Evolutionary conservation across 345 rosid genomes (phyloP).

Genomic region (Boechera stricta): DNA sequence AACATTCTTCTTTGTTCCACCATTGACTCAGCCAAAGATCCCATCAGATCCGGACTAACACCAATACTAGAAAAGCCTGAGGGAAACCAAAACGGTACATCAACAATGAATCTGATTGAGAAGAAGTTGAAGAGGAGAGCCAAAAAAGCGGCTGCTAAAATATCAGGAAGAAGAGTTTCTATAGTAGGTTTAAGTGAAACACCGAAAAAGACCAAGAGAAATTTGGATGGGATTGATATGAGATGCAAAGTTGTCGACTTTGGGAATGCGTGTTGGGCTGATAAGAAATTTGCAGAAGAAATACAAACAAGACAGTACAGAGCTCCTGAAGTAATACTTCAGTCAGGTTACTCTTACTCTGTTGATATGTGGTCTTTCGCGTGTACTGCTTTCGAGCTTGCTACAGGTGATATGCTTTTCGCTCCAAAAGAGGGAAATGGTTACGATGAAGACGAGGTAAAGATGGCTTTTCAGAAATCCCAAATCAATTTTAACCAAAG

Average conservation of each 20-base stretch:
- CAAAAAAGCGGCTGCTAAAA: conserved; percentile 81
- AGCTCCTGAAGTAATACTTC: conserved; percentile 93
- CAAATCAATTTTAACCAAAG: not conserved
- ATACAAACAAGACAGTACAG: conserved; percentile 97
- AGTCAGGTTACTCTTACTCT: conserved; percentile 76
- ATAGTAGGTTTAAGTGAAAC: conserved; percentile 57
- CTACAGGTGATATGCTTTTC: conserved; percentile 93
- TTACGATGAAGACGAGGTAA: conserved; percentile 89
- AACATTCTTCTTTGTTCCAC: conserved; percentile 87
- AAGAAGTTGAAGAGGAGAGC: conserved; percentile 93
- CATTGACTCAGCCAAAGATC: conserved; percentile 92
- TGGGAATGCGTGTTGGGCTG: conserved; percentile 89
- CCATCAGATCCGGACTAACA: conserved; percentile 63
- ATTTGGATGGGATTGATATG: conserved; percentile 75
- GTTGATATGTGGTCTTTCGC: conserved; percentile 99
- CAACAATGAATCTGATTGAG: conserved; percentile 78
- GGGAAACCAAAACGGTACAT: conserved; percentile 60
- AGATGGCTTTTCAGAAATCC: not conserved
- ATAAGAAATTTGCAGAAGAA: conserved; percentile 77
- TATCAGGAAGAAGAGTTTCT: conserved; percentile 72
- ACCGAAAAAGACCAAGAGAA: conserved; percentile 53
- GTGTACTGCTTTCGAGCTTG: conserved; percentile 95
- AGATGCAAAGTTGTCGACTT: conserved; percentile 96
- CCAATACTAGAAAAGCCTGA: conserved; percentile 90
- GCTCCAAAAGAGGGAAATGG: conserved; percentile 87